Evolutionary conservation across 768 basidiomycete genomes (phyloP).

Genomic region (Royoungia palumana): DNA sequence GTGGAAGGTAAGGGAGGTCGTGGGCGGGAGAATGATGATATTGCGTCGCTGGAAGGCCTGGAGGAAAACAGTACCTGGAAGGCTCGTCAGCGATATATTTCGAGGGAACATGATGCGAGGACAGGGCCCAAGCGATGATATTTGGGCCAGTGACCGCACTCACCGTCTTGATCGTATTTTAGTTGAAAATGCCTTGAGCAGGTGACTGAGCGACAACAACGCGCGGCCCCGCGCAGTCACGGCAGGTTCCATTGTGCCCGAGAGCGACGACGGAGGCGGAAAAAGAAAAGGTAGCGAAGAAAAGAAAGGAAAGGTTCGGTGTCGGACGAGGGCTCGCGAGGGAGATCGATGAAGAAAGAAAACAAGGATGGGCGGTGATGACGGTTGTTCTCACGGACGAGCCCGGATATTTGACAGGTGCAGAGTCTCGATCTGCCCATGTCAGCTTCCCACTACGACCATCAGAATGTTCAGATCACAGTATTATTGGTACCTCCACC

Average conservation of each 20-base stretch:
- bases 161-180: slow-evolving; percentile 21
- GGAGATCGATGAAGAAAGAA: not conserved
- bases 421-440: too few relatives aligned
- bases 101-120: not conserved
- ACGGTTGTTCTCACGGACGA: too few relatives aligned
- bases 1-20: slow-evolving; percentile 47
- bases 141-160: not conserved
- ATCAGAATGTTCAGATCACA: too few relatives aligned
- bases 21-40: slow-evolving; percentile 30
- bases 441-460: too few relatives aligned
- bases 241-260: slow-evolving; percentile 15
- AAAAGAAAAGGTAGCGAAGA: not conserved
- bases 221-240: slow-evolving; percentile 8
- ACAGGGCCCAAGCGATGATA: too few relatives aligned
- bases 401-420: too few relatives aligned
- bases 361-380: not conserved
- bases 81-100: slow-evolving; percentile 2
- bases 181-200: slow-evolving; percentile 16
- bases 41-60: slow-evolving; percentile 9
- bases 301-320: not conserved
- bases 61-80: slow-evolving; percentile 7
- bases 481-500: too few relatives aligned
- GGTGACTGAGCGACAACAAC: slow-evolving; percentile 15
- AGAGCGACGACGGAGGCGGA: not conserved
- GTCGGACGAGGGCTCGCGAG: not conserved